Evolutionary conservation across 805 yeast genomes (phyloP).

Genomic region (Suhomyces sp.): DNA sequence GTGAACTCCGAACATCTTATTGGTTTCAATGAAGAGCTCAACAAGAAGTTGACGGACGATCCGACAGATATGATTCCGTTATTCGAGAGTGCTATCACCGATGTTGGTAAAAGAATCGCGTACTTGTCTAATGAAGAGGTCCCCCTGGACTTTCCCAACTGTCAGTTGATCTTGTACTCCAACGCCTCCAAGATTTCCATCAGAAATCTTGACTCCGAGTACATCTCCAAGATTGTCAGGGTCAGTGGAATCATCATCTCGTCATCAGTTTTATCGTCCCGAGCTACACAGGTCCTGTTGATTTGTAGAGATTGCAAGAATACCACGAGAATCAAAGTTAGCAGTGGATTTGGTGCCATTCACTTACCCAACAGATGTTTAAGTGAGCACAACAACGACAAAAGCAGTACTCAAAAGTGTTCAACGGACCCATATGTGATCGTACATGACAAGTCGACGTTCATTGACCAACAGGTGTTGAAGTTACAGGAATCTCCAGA

Average conservation of each 20-base stretch:
- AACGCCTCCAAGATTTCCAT: slow-evolving; percentile 70
- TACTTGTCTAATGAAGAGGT: slow-evolving; percentile 52
- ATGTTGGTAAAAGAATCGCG: slow-evolving; percentile 75
- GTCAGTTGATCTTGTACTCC: slow-evolving; percentile 78
- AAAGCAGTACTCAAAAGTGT: slow-evolving; percentile 58
- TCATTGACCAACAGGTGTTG: slow-evolving; percentile 91
- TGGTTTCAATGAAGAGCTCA: slow-evolving; percentile 84
- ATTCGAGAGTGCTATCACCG: slow-evolving; percentile 80
- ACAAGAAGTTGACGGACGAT: slow-evolving; percentile 78
- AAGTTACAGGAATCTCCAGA: slow-evolving; percentile 98
- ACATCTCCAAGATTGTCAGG: slow-evolving; percentile 85
- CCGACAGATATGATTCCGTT: slow-evolving; percentile 86
- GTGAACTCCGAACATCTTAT: slow-evolving; percentile 84
- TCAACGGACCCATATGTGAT: slow-evolving; percentile 91
- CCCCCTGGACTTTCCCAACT: slow-evolving; percentile 63
- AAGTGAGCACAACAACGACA: slow-evolving; percentile 39
- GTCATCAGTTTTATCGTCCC: slow-evolving; percentile 82
- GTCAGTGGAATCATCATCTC: slow-evolving; percentile 92
- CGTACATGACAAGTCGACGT: slow-evolving; percentile 90
- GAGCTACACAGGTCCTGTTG: slow-evolving; percentile 79
- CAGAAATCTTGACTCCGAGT: slow-evolving; percentile 80
- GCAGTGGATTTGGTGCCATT: slow-evolving; percentile 69
- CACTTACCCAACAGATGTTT: slow-evolving; percentile 68
- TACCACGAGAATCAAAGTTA: slow-evolving; percentile 61
- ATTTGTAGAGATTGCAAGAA: slow-evolving; percentile 89